A percentile compares a stretch with the other conserved stretches of the same genome.
phyloP scores from a whole-genome alignment of 805 yeast genomes.

The Yarrowia divulgata region DNA sequence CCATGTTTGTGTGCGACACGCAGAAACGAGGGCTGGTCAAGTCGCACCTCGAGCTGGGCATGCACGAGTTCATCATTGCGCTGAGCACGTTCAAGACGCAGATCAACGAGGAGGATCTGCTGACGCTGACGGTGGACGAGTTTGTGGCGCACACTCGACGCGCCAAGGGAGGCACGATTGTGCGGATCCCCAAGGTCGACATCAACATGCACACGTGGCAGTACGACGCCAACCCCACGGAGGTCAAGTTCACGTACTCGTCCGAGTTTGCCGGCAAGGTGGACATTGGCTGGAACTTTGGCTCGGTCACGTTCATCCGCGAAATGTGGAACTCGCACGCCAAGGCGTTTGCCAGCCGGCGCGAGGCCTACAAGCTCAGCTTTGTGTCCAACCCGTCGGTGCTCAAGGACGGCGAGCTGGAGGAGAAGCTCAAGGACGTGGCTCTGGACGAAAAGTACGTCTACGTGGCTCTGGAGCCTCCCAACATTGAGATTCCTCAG shows the following conservation, averaged over 20 bases:
- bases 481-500: conserved; percentile 87
- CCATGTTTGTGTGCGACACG: conserved; percentile 47
- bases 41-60: conserved; percentile 64
- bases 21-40: conserved; percentile 51
- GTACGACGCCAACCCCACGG: conserved; percentile 54
- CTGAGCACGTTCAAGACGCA: conserved; percentile 65
- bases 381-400: conserved; percentile 50
- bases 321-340: conserved; percentile 93
- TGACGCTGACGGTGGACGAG: conserved; percentile 58
- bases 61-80: conserved; percentile 71
- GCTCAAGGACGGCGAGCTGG: conserved; percentile 45
- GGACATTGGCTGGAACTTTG: conserved; percentile 92
- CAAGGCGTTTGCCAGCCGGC: conserved; percentile 70
- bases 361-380: conserved; percentile 52
- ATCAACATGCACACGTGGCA: conserved; percentile 82
- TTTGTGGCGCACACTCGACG: conserved; percentile 61
- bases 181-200: conserved; percentile 76
- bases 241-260: conserved; percentile 70
- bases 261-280: conserved; percentile 88
- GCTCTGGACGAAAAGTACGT: conserved; percentile 50
- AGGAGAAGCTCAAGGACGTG: conserved; percentile 53
- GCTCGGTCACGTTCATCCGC: conserved; percentile 85
- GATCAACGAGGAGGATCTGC: conserved; percentile 59
- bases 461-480: conserved; percentile 75
- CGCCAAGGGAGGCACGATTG: conserved; percentile 80